Percentiles rank a stretch among this genome's conserved stretches.
Conservation (phyloP, 176 grass and related monocot species). For the Cymbopogon citratus region DNA sequence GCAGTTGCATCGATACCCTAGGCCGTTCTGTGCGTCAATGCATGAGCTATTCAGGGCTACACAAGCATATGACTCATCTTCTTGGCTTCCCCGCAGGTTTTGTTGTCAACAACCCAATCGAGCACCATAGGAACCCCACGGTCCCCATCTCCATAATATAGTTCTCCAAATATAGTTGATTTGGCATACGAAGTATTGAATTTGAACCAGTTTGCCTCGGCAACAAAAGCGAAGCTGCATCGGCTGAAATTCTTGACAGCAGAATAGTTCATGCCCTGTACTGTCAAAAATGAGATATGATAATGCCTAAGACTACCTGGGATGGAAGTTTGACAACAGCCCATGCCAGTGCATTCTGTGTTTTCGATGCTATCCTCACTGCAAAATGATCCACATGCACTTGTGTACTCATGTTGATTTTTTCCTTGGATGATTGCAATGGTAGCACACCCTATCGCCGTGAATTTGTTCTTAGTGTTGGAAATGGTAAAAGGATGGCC, state of each 20-base stretch:
- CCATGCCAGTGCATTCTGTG: not conserved
- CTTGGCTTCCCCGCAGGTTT: not conserved
- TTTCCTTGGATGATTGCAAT: not conserved
- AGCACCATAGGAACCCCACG: not conserved
- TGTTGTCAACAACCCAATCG: not conserved
- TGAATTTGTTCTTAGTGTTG: constrained; percentile 5
- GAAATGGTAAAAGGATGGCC: too few relatives aligned
- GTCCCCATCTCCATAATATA: too few relatives aligned
- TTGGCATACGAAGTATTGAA: not conserved
- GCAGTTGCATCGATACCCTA: not conserved
- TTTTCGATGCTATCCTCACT: not conserved
- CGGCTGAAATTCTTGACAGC: not conserved
- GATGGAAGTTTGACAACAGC: not conserved
- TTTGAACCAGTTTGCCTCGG: not conserved
- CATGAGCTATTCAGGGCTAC: not conserved
- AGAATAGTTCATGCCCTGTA: too few relatives aligned
- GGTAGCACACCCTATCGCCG: not conserved
- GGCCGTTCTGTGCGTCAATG: not conserved
- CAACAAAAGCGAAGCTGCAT: not conserved
- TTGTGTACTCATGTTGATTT: not conserved
- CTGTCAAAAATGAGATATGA: too few relatives aligned
- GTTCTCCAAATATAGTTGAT: too few relatives aligned
- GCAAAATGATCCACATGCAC: not conserved
- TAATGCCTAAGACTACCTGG: too few relatives aligned
- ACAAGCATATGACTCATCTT: not conserved